Base-by-base conservation (phyloP, 2,329 filamentous ascomycete species). In the Sodiomyces alkalinus region DNA sequence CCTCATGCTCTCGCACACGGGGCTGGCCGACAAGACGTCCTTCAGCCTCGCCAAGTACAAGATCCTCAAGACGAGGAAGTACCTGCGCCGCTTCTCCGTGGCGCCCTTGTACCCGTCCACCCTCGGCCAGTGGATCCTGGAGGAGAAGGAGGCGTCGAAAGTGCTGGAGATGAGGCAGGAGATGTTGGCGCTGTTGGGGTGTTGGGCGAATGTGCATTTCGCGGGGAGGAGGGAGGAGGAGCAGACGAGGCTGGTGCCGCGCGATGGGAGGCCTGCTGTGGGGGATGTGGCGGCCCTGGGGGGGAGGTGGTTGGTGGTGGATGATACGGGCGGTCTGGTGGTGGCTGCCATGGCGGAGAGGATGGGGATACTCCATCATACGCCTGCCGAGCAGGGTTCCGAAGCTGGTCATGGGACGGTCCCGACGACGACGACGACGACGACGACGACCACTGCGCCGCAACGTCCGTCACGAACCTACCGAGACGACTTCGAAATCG, bases 31-130 rank as follows among this genome's bases (percentile, higher is more conserved):
- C 56, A 98, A 98, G 63, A 96, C 90, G 0, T 67, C 74, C 1
- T 98, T 92, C 46, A 92, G 85, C 3, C 61, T 94, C 33, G 86
- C 87, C 23, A 98, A 98, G 52, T 98, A 98, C 55, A 93, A 90
- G 45, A 60, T 96, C 12, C 65, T 92, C 25, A 98, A 98, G 58
- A 79, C 81, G 38, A 86, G 77, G 48, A 98, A 98, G 54, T 96
- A 92, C 49, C 68, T 96, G 38, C 76, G 80, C 43, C 67, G 85
- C 9, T 96, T 98, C 45, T 82, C 80, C 0, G 71, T 90, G 2
- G 52, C 92, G 28, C 87, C 87, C 1, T 56, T 96, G 40, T 85
- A 94, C 45, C 73, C 92, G 10, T 65, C 74, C 1, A 65, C 73
- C 38, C 59, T 96, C 36, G 73, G 74, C 13, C 70, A 83, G 40